A percentile compares a stretch with the other conserved stretches of the same genome.
Conservation (phyloP, 225 moss, liverwort and hornwort species). For the Anthoceros angustus region DNA sequence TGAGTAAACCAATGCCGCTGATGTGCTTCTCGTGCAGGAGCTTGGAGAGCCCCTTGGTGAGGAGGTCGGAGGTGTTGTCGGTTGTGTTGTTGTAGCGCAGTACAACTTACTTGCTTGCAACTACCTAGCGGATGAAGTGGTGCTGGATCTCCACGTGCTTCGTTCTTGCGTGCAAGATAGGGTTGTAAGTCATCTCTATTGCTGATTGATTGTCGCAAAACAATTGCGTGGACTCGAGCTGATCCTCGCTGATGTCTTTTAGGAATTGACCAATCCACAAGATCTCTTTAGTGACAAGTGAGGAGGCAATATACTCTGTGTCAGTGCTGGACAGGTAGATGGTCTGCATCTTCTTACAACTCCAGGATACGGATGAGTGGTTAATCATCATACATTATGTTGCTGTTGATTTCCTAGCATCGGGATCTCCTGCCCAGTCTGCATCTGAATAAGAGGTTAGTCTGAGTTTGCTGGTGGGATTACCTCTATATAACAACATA, state of each 20-base stretch:
- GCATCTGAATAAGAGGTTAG: neutral
- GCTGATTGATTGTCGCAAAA: conserved; percentile 1
- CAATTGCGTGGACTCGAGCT: neutral
- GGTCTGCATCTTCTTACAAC: neutral
- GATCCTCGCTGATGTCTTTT: neutral
- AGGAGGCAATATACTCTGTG: neutral
- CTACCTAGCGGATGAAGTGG: too few relatives aligned
- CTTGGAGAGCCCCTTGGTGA: too few relatives aligned
- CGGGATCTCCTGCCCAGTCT: neutral
- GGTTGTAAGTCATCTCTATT: too few relatives aligned
- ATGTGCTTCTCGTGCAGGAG: too few relatives aligned
- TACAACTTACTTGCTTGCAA: too few relatives aligned
- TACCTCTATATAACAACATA: too few relatives aligned
- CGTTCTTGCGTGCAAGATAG: too few relatives aligned
- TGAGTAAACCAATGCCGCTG: too few relatives aligned
- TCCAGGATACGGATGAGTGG: too few relatives aligned
- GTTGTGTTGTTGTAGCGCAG: too few relatives aligned
- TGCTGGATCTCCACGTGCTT: too few relatives aligned
- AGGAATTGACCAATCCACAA: neutral
- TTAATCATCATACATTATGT: neutral
- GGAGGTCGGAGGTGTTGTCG: too few relatives aligned
- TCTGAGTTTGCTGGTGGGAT: neutral
- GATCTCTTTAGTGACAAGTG: neutral
- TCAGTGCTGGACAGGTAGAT: neutral
- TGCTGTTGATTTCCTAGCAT: neutral